Conservation (phyloP, 2,329 filamentous ascomycete genomes). For the Fusarium clavum region DNA sequence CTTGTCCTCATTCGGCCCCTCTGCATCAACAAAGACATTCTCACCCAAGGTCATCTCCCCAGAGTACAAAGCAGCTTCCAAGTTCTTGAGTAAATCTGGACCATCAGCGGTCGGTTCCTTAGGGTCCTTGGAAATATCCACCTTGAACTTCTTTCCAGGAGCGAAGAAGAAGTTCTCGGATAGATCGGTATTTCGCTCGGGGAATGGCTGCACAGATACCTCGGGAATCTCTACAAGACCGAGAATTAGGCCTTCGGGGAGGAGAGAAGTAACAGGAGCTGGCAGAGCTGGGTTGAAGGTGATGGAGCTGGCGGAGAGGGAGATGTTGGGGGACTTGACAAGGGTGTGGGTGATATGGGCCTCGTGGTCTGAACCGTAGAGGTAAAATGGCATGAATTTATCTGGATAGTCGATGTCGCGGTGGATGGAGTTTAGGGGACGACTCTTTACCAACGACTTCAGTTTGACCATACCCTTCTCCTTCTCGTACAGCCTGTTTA, state of each 20-base stretch:
- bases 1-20: constrained; percentile 38
- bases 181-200: constrained; percentile 28
- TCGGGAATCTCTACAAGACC: constrained; percentile 50
- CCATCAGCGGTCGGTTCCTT: constrained; percentile 9
- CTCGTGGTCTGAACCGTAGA: constrained; percentile 54
- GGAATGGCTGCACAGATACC: constrained; percentile 54
- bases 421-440: constrained; percentile 52
- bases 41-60: constrained; percentile 18
- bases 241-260: constrained; percentile 44
- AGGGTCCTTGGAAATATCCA: constrained; percentile 29
- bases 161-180: constrained; percentile 33
- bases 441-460: constrained; percentile 46
- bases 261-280: constrained; percentile 15
- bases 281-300: constrained; percentile 23
- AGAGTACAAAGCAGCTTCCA: constrained; percentile 9
- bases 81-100: constrained; percentile 3
- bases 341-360: constrained; percentile 59
- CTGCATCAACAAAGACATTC: constrained; percentile 40
- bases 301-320: constrained; percentile 47
- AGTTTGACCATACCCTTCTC: constrained; percentile 43
- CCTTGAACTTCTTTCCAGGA: constrained; percentile 1
- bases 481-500: constrained; percentile 28
- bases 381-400: constrained; percentile 57
- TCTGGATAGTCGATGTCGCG: constrained; percentile 52
- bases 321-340: constrained; percentile 55